Conservation (phyloP, 2,329 filamentous ascomycete species). For the Leptographium procerum region DNA sequence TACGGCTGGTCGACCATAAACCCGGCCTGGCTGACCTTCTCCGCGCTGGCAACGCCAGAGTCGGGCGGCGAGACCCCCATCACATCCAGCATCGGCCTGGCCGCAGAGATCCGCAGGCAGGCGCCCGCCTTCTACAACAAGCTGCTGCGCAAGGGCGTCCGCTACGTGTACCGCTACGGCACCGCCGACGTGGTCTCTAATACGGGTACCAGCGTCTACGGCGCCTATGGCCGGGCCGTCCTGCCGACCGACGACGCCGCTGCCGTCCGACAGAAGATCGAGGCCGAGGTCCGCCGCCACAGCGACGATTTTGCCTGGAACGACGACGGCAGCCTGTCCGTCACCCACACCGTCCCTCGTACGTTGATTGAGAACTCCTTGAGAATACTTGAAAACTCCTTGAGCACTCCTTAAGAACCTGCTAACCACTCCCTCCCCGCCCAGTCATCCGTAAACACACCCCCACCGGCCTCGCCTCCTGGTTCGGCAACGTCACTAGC, state of each 20-base stretch:
- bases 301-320: constrained; percentile 1
- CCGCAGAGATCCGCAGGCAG: constrained; percentile 9
- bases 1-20: constrained; percentile 17
- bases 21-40: constrained; percentile 17
- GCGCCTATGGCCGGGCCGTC: constrained; percentile 15
- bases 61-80: constrained; percentile 14
- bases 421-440: too few relatives aligned
- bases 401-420: too few relatives aligned
- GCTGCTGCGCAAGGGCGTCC: constrained; percentile 11
- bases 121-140: constrained; percentile 15
- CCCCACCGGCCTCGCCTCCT: constrained; percentile 4
- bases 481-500: constrained; percentile 14
- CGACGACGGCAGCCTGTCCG: constrained; percentile 15
- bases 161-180: constrained; percentile 4
- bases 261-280: constrained; percentile 13
- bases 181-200: not conserved
- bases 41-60: constrained; percentile 12
- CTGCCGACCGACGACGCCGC: constrained; percentile 13
- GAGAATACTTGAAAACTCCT: not conserved
- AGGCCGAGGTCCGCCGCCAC: constrained; percentile 12
- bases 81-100: constrained; percentile 15
- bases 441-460: constrained; percentile 1
- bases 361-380: not conserved
- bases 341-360: constrained; percentile 15
- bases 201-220: constrained; percentile 13